These are phyloP conservation scores for Ustilago tritici DNA, from an alignment of 1,284 basidiomycete species.

Conservation along the genomic window DNA sequence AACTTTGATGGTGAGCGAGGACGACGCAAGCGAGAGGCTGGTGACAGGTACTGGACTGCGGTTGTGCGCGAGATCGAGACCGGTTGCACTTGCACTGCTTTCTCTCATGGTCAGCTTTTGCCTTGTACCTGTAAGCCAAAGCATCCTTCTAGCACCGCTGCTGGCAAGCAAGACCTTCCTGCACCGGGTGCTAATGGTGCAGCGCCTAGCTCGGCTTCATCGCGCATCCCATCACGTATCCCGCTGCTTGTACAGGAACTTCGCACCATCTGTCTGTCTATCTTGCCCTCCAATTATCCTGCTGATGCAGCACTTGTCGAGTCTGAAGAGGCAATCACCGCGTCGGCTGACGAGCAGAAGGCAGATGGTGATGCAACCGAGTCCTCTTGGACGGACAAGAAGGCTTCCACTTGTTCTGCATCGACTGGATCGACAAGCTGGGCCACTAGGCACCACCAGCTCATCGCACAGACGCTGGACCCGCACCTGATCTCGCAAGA, in stretches of 20 bases:
- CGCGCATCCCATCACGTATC: constrained; percentile 77
- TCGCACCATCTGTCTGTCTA: constrained; percentile 82
- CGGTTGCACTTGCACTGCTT: constrained; percentile 86
- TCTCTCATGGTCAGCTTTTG: constrained; percentile 70
- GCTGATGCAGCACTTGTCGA: constrained; percentile 75
- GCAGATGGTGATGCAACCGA: constrained; percentile 3
- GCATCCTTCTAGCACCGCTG: constrained; percentile 9
- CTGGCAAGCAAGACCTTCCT: not conserved
- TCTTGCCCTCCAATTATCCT: constrained; percentile 74
- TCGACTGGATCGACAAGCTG: constrained; percentile 14
- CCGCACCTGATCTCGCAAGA: constrained; percentile 81
- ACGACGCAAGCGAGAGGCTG: constrained; percentile 79
- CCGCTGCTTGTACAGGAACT: constrained; percentile 81
- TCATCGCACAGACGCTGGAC: constrained; percentile 72
- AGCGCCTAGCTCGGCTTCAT: not conserved
- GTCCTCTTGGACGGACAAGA: not conserved
- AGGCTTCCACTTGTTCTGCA: not conserved
- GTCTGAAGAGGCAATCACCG: constrained; percentile 3
- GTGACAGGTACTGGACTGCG: constrained; percentile 87
- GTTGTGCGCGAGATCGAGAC: constrained; percentile 81
- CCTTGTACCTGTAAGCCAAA: constrained; percentile 67
- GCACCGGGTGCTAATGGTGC: not conserved
- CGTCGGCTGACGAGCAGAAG: constrained; percentile 6
- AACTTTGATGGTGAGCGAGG: constrained; percentile 72
- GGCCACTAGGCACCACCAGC: constrained; percentile 58